Evolutionary conservation across 1,139 yeast species (phyloP), one percentile per base, ranked within the genome.

Genomic region (Schwanniomyces etchellsii): DNA sequence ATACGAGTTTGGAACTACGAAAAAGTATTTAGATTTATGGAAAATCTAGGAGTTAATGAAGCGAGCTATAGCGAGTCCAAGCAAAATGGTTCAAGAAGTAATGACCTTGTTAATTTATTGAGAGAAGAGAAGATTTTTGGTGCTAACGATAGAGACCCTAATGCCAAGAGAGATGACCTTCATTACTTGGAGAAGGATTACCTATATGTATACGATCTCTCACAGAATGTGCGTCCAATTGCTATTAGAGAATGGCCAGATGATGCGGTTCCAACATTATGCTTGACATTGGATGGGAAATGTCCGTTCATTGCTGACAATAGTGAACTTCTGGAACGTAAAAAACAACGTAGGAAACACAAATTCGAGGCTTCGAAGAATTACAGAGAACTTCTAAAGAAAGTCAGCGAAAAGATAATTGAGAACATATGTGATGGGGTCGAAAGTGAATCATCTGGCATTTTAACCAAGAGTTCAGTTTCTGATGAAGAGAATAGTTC

Each of bases 1-100:
- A 72, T 84, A 51, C 86, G 86, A 51, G 82, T 89, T 12, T 89
- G 97, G 96, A 77, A 81, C 29, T 80, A 76, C 46, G 95, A 85
- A 35, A 89, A 89, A 53, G 86, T 89, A 5, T 72, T 79, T 45
- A 64, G 96, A 29, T 88, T 91, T 49, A 64, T 89, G 50, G 73
- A 73, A 38, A 77, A 86, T 47, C 61, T 89, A 44, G 83, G 91
- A 27, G 77, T 60, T 9, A 47, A 39, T 24, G 44, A 43, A 17
- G 41, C 52, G 18, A 42, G 37, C n/a, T 47, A 41, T 26, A 43
- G 41, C 25, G 32, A 31, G 24, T 16, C 28, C 33, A 29, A 38
- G 27, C 31, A 29, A 23, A 28, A 27, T 12, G 16, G 33, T 14
- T 34, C 36, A 24, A 33, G 39, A 28, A 42, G 44, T 24, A 55